Evolutionary conservation across 768 basidiomycete genomes (phyloP), one percentile per base, ranked within the genome.

Genomic region (Epithele typhae): DNA sequence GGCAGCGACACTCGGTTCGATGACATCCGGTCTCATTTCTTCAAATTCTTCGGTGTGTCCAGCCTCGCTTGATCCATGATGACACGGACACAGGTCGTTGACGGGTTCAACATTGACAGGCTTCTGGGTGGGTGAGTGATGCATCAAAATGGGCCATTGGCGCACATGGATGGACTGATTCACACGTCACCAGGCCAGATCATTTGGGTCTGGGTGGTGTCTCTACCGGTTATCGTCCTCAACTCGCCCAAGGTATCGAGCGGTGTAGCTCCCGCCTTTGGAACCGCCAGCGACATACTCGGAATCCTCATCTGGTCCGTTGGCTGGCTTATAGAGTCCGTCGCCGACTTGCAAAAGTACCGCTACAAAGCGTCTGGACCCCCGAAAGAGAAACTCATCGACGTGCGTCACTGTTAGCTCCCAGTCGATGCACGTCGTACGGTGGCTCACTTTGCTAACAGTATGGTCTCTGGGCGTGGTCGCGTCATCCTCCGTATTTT

Each of bases 1-100:
- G 83, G 83, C 1, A 78, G 74, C 53, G 84, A 87, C 54, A 70
- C 68, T 3, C 74, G 84, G 1, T 86, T 86, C 57, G 82, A 87
- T 53, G 74, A 79, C 15, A 84, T 86, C 43, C 68, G 84, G 5
- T 71, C 71, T 2, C 72, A 79, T 61, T 84, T 85, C 62, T 77
- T 78, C 67, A 80, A 78, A 54, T 84, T 84, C 56, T 63, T 81
- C 6, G 77, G 77, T 72, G 39, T 11, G 68, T 57, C 27, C 11
- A 18, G n/a, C n/a, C n/a, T n/a, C 27, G 27, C 7, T 30, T 30
- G 8, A 30, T 30, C 27, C 8, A 30, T 7, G 8, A 30, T 7
- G 27, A 30, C 7, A 30, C 27, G 27, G 10, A 30, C 17, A 27
- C 14, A 22, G 11, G 4, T 1, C 27, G 36, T 32, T 19, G 2